A percentile compares a stretch with the other conserved stretches of the same genome.
These are phyloP conservation scores for Plasmodium knowlesi DNA, from an alignment of 169 alveolate genomes.

Conservation along the genomic window DNA sequence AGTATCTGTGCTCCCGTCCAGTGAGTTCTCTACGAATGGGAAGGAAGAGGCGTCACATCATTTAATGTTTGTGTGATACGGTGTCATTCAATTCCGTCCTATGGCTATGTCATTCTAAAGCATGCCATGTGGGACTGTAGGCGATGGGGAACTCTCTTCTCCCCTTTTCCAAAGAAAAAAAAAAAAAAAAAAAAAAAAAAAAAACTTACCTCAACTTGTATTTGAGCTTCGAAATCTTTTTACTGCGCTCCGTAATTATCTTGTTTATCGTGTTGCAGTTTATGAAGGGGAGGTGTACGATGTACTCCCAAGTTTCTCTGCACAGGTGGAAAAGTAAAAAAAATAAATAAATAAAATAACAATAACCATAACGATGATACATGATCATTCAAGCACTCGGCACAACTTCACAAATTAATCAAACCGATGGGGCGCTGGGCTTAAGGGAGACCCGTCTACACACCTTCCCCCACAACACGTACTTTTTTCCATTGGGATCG, in stretches of 20 bases:
- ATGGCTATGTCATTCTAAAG: too few relatives aligned
- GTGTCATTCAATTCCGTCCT: background rate
- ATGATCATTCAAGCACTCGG: background rate
- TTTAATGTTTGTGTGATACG: background rate
- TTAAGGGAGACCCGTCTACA: background rate
- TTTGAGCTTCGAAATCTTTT: slow-evolving; percentile 57
- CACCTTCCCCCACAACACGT: background rate
- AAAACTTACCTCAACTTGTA: slow-evolving; percentile 47
- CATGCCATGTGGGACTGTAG: background rate
- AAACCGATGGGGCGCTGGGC: background rate
- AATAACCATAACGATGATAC: background rate
- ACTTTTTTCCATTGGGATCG: slow-evolving; percentile 75
- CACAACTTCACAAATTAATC: background rate
- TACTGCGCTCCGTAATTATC: slow-evolving; percentile 47
- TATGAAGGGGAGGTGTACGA: slow-evolving; percentile 73
- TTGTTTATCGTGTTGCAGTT: slow-evolving; percentile 67
- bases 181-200: too few relatives aligned
- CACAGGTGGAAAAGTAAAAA: background rate
- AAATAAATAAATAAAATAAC: background rate
- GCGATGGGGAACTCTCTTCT: background rate
- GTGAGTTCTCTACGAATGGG: slow-evolving; percentile 32
- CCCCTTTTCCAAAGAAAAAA: background rate
- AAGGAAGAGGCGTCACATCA: background rate
- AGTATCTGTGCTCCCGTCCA: slow-evolving; percentile 73
- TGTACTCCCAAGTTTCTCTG: slow-evolving; percentile 75